Conservation (phyloP, 306 rosid genomes). For the Canavalia ensiformis region DNA sequence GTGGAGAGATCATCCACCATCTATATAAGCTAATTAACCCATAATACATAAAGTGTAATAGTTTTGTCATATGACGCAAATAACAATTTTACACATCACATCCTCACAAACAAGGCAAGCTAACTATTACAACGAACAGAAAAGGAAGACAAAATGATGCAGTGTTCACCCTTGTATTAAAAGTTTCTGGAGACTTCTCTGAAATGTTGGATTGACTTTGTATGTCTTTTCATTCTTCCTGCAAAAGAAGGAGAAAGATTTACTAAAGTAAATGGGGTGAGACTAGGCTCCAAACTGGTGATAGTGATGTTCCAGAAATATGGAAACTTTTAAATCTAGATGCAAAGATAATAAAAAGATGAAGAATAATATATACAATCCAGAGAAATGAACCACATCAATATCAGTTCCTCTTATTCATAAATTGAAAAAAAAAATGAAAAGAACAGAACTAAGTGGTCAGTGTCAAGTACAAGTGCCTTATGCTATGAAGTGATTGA, state of each 20-base stretch:
- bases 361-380: conserved; percentile 12
- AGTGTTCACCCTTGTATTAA: conserved; percentile 76
- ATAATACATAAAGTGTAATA: conserved; percentile 13
- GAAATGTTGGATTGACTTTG: conserved; percentile 78
- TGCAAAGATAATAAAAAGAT: neutral
- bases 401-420: conserved; percentile 19
- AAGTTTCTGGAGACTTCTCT: conserved; percentile 86
- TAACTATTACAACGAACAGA: conserved; percentile 19
- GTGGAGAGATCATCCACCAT: conserved; percentile 31
- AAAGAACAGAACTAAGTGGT: neutral
- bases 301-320: conserved; percentile 9
- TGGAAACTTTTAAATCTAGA: conserved; percentile 8
- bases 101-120: conserved; percentile 32
- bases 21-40: conserved; percentile 28
- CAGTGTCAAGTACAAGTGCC: neutral
- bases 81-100: neutral
- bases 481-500: neutral
- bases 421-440: neutral
- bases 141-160: conserved; percentile 18
- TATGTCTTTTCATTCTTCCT: conserved; percentile 89
- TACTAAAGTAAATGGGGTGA: conserved; percentile 17
- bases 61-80: conserved; percentile 12
- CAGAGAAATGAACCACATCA: conserved; percentile 20
- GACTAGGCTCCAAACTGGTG: conserved; percentile 13
- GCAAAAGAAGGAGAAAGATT: conserved; percentile 47